Evolutionary conservation across 2,329 filamentous ascomycete genomes (phyloP).

Genomic region (Botrytis porri): DNA sequence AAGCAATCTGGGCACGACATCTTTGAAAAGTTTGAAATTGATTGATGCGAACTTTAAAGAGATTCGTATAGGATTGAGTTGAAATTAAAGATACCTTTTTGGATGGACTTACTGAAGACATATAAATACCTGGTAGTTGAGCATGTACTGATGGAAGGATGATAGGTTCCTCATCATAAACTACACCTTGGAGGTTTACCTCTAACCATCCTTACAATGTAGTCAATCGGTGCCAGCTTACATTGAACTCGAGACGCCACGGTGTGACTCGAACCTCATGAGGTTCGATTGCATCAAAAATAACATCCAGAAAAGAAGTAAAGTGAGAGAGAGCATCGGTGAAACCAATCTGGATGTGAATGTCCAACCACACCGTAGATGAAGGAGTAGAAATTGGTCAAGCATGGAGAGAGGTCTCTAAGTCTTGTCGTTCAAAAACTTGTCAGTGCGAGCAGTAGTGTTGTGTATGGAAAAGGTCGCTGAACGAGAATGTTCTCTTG

Average conservation of each 20-base stretch:
- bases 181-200: background rate
- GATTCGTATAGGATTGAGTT: background rate
- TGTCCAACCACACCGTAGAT: background rate
- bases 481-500: background rate
- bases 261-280: background rate
- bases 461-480: background rate
- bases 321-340: background rate
- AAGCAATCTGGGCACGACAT: constrained; percentile 36
- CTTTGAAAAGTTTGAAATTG: background rate
- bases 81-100: background rate
- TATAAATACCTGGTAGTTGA: background rate
- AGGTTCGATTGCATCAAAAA: background rate
- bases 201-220: background rate
- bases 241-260: background rate
- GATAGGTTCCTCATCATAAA: background rate
- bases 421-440: background rate
- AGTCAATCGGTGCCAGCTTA: background rate
- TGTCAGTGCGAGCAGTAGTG: background rate
- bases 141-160: background rate
- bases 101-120: background rate
- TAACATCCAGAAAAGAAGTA: background rate
- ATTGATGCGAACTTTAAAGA: background rate
- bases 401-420: background rate
- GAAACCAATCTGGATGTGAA: background rate
- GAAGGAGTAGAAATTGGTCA: background rate